Evolutionary conservation across 2,329 filamentous ascomycete genomes (phyloP).

Genomic region (Camptophora hylomeconis): DNA sequence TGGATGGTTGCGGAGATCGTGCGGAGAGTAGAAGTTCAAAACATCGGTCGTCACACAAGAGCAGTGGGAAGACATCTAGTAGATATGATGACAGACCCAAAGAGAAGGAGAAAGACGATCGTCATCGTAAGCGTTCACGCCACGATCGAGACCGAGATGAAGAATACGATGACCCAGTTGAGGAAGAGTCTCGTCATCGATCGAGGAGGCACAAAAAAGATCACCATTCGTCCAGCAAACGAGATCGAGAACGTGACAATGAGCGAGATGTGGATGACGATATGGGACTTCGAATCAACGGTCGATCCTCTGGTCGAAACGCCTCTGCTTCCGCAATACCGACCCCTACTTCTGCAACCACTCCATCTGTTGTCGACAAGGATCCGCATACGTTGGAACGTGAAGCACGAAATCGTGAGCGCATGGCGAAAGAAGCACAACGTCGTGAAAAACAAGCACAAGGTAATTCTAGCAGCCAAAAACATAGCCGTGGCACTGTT

Average conservation of each 20-base stretch:
- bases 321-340: conserved; percentile 10
- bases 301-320: conserved; percentile 13
- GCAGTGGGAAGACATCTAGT: conserved; percentile 1
- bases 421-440: conserved; percentile 53
- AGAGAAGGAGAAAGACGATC: conserved; percentile 15
- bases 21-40: conserved; percentile 2
- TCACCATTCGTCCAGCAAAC: conserved; percentile 33
- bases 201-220: conserved; percentile 30
- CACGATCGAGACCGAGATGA: conserved; percentile 8
- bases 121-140: conserved; percentile 9
- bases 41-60: too few relatives aligned
- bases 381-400: conserved; percentile 65
- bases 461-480: conserved; percentile 4
- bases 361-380: conserved; percentile 9
- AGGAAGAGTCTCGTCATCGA: conserved; percentile 7
- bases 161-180: conserved; percentile 6
- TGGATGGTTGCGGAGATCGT: conserved; percentile 23
- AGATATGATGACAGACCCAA: conserved; percentile 16
- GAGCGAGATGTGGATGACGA: conserved; percentile 9
- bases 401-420: conserved; percentile 50
- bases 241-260: conserved; percentile 16
- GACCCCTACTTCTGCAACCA: conserved; percentile 2
- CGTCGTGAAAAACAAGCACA: conserved; percentile 41
- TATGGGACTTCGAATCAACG: conserved; percentile 13
- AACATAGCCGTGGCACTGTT: conserved; percentile 5